Percentiles rank a stretch among this genome's conserved stretches.
phyloP scores from a whole-genome alignment of 345 rosid genomes.

The Erodium maritimum region DNA sequence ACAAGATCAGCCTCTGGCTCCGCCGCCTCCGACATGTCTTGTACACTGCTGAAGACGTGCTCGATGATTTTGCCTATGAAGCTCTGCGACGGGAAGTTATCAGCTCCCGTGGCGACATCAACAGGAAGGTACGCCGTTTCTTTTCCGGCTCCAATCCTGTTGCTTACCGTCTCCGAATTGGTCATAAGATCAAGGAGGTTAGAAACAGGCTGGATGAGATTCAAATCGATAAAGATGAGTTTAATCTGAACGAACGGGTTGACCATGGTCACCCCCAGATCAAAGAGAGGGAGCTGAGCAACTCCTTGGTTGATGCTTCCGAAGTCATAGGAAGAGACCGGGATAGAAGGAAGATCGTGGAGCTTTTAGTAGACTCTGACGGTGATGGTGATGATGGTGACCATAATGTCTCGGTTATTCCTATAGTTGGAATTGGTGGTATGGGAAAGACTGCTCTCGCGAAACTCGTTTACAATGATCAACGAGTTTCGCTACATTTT shows the following conservation, averaged over 20 bases:
- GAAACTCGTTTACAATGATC: slow-evolving; percentile 13
- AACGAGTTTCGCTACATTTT: slow-evolving; percentile 6
- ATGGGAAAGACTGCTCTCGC: slow-evolving; percentile 16
- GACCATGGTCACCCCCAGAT: not conserved
- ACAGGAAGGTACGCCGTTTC: slow-evolving; percentile 6
- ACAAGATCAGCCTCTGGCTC: no score
- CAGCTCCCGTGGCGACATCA: not conserved
- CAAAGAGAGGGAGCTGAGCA: not conserved
- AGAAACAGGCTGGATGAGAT: slow-evolving; percentile 6
- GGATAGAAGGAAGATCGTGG: slow-evolving; percentile 7
- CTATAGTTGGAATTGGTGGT: slow-evolving; percentile 18
- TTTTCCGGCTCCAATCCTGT: not conserved
- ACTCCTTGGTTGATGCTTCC: slow-evolving; percentile 11
- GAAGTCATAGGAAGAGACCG: slow-evolving; percentile 16
- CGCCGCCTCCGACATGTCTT: no score
- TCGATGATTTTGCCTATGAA: slow-evolving; percentile 9
- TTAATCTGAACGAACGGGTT: not conserved
- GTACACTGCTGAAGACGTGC: no score
- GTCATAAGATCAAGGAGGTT: slow-evolving; percentile 5
- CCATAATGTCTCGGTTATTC: slow-evolving; percentile 10
- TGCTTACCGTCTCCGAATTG: slow-evolving; percentile 4
- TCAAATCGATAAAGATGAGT: not conserved
- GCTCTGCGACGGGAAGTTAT: not conserved
- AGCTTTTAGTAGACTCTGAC: not conserved
- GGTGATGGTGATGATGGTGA: not conserved